A percentile compares a stretch with the other conserved stretches of the same genome.
These are phyloP conservation scores for Ceratocystis albifundus DNA, from an alignment of 2,329 filamentous ascomycete species.

Conservation along the genomic window DNA sequence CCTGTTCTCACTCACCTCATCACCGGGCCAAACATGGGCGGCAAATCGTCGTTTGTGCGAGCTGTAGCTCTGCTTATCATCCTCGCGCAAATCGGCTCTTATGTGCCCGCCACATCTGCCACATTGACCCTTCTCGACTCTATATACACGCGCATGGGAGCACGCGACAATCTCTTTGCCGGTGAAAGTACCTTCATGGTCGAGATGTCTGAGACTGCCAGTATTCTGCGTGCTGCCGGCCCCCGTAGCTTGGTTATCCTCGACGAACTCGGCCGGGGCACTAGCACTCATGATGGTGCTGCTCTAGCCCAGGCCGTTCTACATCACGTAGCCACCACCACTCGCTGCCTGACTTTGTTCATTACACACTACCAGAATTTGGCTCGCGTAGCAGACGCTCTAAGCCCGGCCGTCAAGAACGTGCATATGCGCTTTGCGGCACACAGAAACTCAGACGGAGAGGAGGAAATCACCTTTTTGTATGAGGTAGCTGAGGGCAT, in stretches of 20 bases:
- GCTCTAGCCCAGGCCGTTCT: constrained; percentile 91
- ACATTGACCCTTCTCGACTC: constrained; percentile 74
- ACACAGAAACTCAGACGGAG: constrained; percentile 33
- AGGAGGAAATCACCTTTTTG: constrained; percentile 75
- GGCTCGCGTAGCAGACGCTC: constrained; percentile 55
- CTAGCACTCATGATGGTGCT: constrained; percentile 88
- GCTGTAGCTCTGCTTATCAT: constrained; percentile 83
- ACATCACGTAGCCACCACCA: constrained; percentile 65
- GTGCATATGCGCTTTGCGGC: constrained; percentile 84
- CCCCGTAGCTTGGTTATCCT: constrained; percentile 77
- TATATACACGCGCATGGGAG: constrained; percentile 91
- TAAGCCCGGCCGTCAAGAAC: constrained; percentile 59
- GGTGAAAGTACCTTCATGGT: constrained; percentile 98
- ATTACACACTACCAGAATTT: constrained; percentile 96
- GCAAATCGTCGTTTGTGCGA: constrained; percentile 94
- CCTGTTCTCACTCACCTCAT: constrained; percentile 65
- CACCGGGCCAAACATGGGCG: constrained; percentile 97
- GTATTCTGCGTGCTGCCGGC: constrained; percentile 82
- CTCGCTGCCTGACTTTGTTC: constrained; percentile 73
- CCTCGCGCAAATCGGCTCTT: constrained; percentile 89
- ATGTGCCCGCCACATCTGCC: constrained; percentile 69
- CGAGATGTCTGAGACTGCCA: constrained; percentile 81
- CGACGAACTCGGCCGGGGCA: constrained; percentile 88
- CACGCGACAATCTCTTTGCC: constrained; percentile 88
- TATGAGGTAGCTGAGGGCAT: constrained; percentile 88